Conservation (phyloP, 148 eudicot species). For the Linanthus parryae region DNA sequence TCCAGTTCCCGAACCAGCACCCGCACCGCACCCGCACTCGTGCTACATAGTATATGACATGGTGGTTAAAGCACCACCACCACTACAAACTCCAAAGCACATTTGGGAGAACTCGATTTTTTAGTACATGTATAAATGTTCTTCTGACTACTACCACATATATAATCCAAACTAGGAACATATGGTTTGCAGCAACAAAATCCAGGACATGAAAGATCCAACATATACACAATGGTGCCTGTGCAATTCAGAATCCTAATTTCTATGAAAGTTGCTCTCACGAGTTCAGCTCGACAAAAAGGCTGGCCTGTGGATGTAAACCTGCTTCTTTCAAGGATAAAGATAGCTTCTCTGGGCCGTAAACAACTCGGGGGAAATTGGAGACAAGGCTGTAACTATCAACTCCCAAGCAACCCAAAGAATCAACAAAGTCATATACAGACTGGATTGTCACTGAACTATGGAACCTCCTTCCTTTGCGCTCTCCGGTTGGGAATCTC, state of each 20-base stretch:
- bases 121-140: not conserved
- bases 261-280: slow-evolving; percentile 12
- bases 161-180: no score
- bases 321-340: slow-evolving; percentile 81
- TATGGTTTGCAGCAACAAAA: no score
- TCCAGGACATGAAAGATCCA: no score
- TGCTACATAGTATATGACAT: no score
- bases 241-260: not conserved
- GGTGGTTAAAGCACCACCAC: no score
- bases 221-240: no score
- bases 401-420: slow-evolving; percentile 66
- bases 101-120: not conserved
- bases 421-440: slow-evolving; percentile 87
- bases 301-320: slow-evolving; percentile 94
- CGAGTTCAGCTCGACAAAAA: slow-evolving; percentile 75
- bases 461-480: slow-evolving; percentile 78
- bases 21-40: no score
- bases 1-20: no score
- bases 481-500: slow-evolving; percentile 81
- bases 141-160: not conserved
- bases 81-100: no score
- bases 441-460: slow-evolving; percentile 62
- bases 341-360: slow-evolving; percentile 62
- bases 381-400: slow-evolving; percentile 78
- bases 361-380: slow-evolving; percentile 85